Conservation (phyloP, 2,329 filamentous ascomycete species). For the Monosporascus sp. region DNA sequence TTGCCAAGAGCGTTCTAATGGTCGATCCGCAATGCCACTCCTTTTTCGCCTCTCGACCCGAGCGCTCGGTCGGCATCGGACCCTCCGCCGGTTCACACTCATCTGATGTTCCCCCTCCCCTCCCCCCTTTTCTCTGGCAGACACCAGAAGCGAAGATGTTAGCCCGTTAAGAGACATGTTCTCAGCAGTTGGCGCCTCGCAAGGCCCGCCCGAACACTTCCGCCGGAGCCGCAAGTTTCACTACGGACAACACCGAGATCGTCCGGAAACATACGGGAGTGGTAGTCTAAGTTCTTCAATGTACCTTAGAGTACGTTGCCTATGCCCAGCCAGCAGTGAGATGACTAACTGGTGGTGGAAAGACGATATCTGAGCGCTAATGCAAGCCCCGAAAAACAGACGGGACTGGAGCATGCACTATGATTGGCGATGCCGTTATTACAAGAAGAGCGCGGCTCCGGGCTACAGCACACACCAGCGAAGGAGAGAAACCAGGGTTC, state of each 20-base stretch:
- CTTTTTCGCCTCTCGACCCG: too few relatives aligned
- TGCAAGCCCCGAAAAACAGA: conserved; percentile 1
- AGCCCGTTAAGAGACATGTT: too few relatives aligned
- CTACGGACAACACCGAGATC: too few relatives aligned
- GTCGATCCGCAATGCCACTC: too few relatives aligned
- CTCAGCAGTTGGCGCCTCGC: too few relatives aligned
- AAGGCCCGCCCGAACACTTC: neutral
- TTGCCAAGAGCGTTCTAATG: too few relatives aligned
- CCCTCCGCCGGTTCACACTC: too few relatives aligned
- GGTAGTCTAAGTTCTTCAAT: conserved; percentile 2
- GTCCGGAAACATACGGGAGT: conserved; percentile 2
- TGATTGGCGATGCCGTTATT: conserved; percentile 5
- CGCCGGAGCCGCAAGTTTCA: too few relatives aligned
- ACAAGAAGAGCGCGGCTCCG: neutral
- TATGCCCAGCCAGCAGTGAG: conserved; percentile 1
- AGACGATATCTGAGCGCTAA: conserved; percentile 4
- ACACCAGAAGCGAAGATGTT: too few relatives aligned
- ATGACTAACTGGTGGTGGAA: conserved; percentile 5
- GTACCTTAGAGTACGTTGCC: neutral
- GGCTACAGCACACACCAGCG: conserved; percentile 4
- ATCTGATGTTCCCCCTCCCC: too few relatives aligned
- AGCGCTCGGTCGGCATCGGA: too few relatives aligned
- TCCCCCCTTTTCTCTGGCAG: too few relatives aligned
- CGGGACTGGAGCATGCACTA: conserved; percentile 1
- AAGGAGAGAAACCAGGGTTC: conserved; percentile 3